Base-by-base conservation (phyloP, 176 grass and related monocot species). In the Zoysia japonica region DNA sequence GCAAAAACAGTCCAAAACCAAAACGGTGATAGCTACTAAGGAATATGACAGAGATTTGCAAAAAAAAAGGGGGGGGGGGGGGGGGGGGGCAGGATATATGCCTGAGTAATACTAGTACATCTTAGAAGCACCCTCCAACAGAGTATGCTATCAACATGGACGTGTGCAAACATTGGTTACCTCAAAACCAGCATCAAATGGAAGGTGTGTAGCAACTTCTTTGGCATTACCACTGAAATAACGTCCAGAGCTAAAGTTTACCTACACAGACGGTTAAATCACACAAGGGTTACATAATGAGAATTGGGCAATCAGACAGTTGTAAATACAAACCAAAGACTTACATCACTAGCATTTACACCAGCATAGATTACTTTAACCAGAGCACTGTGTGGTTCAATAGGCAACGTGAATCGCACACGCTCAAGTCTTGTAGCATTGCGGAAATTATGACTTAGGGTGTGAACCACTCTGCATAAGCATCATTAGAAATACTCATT, bases 331-430 rank as follows among this genome's bases (percentile, higher is more conserved):
- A 40, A 52, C 61, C 11, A 79, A 62, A 69, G 51, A 81, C 96
- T 89, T 93, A 99, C 96, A 84, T 99, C 96, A 88, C 96, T 99
- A 68, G 96, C 96, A 99, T 99, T 99, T 70, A 99, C 96, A 28
- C 96, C 92, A 86, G 96, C 90, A 40, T 95, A 99, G 84, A 99
- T 87, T 81, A 99, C 80, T 88, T 99, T 99, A 79, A 99, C 84
- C 52, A 95, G 49, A 76, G 90, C 92, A 89, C 77, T 82, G 63
- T 93, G 61, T 81, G 90, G 78, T 72, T 95, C 85, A 64, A 99
- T 81, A 55, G 92, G 96, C 61, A 93, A 83, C 70, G 76, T 99
- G 79, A 95, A 76, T 41, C 71, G 84, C 53, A 84, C 89, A 71
- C 75, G 66, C 72, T 91, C 81, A 84, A 95, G 64, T 84, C 85